These are phyloP conservation scores for Cercospora sojina DNA, from an alignment of 2,329 filamentous ascomycete species.

Conservation along the genomic window DNA sequence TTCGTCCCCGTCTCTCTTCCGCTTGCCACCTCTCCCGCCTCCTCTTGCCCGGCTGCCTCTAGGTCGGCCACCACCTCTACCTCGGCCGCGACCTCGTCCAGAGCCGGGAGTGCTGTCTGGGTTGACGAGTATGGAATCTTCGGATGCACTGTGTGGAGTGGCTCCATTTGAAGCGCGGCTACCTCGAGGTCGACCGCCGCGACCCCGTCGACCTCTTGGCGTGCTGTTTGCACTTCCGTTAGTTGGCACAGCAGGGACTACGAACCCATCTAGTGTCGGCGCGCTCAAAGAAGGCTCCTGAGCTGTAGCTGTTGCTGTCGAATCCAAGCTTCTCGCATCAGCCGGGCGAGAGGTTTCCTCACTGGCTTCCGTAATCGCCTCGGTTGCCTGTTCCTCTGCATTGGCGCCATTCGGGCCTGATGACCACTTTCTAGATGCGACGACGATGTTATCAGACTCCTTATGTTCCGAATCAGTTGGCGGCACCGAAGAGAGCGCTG, in stretches of 20 bases:
- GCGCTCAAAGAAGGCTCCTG: neutral
- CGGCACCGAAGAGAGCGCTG: conserved; percentile 21
- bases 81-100: conserved; percentile 32
- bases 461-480: conserved; percentile 21
- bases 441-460: conserved; percentile 10
- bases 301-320: neutral
- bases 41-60: conserved; percentile 41
- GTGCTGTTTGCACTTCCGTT: conserved; percentile 24
- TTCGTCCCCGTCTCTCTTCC: conserved; percentile 41
- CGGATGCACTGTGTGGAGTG: conserved; percentile 1
- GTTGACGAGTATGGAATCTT: neutral
- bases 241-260: conserved; percentile 35
- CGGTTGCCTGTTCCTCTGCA: neutral
- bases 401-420: neutral
- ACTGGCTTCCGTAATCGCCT: neutral
- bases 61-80: conserved; percentile 36
- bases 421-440: neutral
- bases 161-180: conserved; percentile 3
- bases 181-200: conserved; percentile 19
- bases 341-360: neutral
- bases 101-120: conserved; percentile 12
- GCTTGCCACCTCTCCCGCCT: conserved; percentile 35
- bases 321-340: neutral
- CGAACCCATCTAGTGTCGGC: conserved; percentile 40
- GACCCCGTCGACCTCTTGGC: conserved; percentile 33